Conservation (phyloP, 2,329 filamentous ascomycete genomes). For the Akanthomyces muscarius region DNA sequence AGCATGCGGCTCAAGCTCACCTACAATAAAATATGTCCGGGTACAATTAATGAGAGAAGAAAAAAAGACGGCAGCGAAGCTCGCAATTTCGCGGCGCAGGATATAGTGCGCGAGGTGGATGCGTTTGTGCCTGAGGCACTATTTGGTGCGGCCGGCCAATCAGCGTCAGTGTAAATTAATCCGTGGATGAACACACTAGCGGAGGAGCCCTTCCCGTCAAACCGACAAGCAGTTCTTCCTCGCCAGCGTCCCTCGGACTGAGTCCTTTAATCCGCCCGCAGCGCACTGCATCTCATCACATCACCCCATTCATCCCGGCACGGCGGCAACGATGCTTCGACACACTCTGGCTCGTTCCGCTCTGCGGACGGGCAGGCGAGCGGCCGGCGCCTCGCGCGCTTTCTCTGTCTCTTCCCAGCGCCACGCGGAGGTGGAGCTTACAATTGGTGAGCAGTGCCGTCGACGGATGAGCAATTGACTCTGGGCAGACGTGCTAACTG, state of each 20-base stretch:
- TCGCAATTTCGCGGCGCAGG: slow-evolving; percentile 10
- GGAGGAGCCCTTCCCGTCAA: slow-evolving; percentile 34
- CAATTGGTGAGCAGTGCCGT: slow-evolving; percentile 62
- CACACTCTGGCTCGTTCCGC: slow-evolving; percentile 64
- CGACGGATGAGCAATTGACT: slow-evolving; percentile 12
- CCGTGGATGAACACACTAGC: slow-evolving; percentile 31
- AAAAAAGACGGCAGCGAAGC: slow-evolving; percentile 31
- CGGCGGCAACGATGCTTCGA: slow-evolving; percentile 64
- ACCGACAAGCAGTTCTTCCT: slow-evolving; percentile 35
- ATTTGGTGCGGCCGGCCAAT: slow-evolving; percentile 34
- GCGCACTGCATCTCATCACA: slow-evolving; percentile 36
- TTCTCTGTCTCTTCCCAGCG: slow-evolving; percentile 78
- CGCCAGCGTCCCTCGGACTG: slow-evolving; percentile 38
- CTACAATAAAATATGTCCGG: slow-evolving; percentile 69
- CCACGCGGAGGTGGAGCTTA: slow-evolving; percentile 92
- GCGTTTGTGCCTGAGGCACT: slow-evolving; percentile 35
- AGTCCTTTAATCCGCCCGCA: slow-evolving; percentile 33
- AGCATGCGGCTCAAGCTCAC: slow-evolving; percentile 54
- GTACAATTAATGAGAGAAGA: slow-evolving; percentile 56
- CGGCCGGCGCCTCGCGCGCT: slow-evolving; percentile 62
- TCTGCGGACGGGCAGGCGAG: slow-evolving; percentile 59
- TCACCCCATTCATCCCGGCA: slow-evolving; percentile 42
- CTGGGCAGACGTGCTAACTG: slow-evolving; percentile 29
- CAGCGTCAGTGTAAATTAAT: slow-evolving; percentile 43
- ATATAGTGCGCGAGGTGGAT: slow-evolving; percentile 20